Base-by-base conservation (phyloP, 495 filamentous ascomycete species). In the Trichodelitschia bisporula region DNA sequence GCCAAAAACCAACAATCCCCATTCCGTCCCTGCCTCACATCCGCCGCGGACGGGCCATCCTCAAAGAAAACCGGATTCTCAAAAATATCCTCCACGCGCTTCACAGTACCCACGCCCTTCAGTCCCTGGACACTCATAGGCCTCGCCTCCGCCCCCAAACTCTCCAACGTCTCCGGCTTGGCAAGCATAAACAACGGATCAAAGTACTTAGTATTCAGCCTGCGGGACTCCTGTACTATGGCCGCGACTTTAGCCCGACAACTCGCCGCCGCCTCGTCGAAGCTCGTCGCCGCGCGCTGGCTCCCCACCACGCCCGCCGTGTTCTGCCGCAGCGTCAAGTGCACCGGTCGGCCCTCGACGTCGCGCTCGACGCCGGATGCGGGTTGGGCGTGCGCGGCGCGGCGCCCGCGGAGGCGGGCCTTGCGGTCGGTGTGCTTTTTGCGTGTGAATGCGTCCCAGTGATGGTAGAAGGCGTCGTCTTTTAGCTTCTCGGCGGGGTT, bases 1-100 rank as follows among this genome's bases (percentile, higher is more conserved):
- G 83, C 75, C 54, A 92, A 62, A 30, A 90, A 62, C 82, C 83
- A 92, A 45, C 84, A 92, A 44, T 92, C 80, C 0, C 83, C 84
- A 40, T 72, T 70, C 18, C 61, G 52, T 1, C 72, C 72, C 44
- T 84, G 74, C 12, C 70, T 66, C 11, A 90, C 69, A 53, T 86
- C 77, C 31, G 68, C 74, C 6, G 80, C 74, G 8, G 66, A 69
- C 4, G 74, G 68, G 1, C 73, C 78, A 35, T 82, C 74, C 36
- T 77, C 60, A 40, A 59, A 83, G 45, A 91, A 90, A 42, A 72
- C 58, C 8, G 82, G 80, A 0, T 71, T 59, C 13, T 86, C 77
- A 41, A 89, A 89, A 30, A 91, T 74, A 40, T 90, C 77, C 42
- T 67, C 11, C 25, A 29, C 15, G 12, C 13, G 16, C 11, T 26